Percentiles rank a stretch among this genome's conserved stretches.
phyloP scores from a whole-genome alignment of 306 rosid genomes.

The Lathyrus tuberosus region DNA sequence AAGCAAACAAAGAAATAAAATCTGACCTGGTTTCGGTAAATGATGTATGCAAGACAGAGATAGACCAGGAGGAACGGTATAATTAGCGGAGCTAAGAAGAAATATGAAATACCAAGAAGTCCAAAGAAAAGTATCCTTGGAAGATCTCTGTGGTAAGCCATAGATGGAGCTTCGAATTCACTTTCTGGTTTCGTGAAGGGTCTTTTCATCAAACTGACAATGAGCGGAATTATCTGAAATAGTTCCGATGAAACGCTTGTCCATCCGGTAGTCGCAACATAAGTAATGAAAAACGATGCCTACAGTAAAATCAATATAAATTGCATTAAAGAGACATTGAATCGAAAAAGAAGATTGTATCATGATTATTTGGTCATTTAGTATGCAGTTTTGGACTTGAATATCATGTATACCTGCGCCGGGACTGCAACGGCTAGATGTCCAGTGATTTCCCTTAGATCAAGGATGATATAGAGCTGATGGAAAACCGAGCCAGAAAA shows the following conservation, averaged over 20 bases:
- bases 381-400: slow-evolving; percentile 9
- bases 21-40: slow-evolving; percentile 89
- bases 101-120: slow-evolving; percentile 92
- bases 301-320: slow-evolving; percentile 48
- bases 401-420: slow-evolving; percentile 68
- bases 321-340: slow-evolving; percentile 35
- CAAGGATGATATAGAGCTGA: slow-evolving; percentile 62
- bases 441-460: slow-evolving; percentile 68
- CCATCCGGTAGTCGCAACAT: slow-evolving; percentile 95
- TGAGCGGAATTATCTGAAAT: slow-evolving; percentile 68
- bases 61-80: slow-evolving; percentile 84
- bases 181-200: slow-evolving; percentile 53
- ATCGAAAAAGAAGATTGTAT: slow-evolving; percentile 27
- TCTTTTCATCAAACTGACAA: slow-evolving; percentile 60
- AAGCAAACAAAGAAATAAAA: slow-evolving; percentile 13
- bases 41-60: slow-evolving; percentile 73
- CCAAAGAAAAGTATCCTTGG: slow-evolving; percentile 85
- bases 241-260: slow-evolving; percentile 83
- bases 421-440: slow-evolving; percentile 83
- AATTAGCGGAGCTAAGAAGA: slow-evolving; percentile 90
- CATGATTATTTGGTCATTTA: slow-evolving; percentile 12
- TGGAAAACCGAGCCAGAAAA: slow-evolving; percentile 77
- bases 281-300: slow-evolving; percentile 95
- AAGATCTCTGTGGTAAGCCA: slow-evolving; percentile 66
- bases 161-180: slow-evolving; percentile 67